phyloP scores from a whole-genome alignment of 148 eudicot species.

The Rhododendron mucronatum region DNA sequence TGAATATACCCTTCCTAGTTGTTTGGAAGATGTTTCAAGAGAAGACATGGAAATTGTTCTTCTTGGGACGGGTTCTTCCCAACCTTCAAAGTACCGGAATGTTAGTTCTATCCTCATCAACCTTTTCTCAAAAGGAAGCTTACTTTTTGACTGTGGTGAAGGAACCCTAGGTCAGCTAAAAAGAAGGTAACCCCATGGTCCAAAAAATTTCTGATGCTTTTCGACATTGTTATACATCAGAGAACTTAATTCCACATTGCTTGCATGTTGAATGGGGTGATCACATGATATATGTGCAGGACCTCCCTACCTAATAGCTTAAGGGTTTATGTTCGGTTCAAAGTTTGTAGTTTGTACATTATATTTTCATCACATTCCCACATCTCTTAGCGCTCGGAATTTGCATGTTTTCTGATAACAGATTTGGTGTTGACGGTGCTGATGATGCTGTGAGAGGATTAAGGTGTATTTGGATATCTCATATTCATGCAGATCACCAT shows the following conservation, averaged over 20 bases:
- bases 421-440: constrained; percentile 86
- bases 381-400: neutral
- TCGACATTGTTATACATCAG: neutral
- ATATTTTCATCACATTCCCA: neutral
- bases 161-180: constrained; percentile 94
- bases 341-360: neutral
- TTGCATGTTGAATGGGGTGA: neutral
- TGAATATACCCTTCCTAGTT: constrained; percentile 55
- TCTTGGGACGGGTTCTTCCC: constrained; percentile 96
- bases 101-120: constrained; percentile 83
- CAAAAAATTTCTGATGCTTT: neutral
- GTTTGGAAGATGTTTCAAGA: constrained; percentile 72
- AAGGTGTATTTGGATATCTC: constrained; percentile 89
- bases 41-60: constrained; percentile 96
- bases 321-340: neutral
- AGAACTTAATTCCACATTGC: neutral
- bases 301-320: neutral
- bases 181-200: constrained; percentile 54
- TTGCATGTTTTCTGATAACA: constrained; percentile 22
- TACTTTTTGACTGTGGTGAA: constrained; percentile 95
- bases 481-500: constrained; percentile 98
- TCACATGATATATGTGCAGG: neutral
- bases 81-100: constrained; percentile 95
- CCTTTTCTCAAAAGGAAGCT: constrained; percentile 79
- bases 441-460: constrained; percentile 68